These are phyloP conservation scores for Mycena alexandri DNA, from an alignment of 768 basidiomycete species.

Conservation along the genomic window DNA sequence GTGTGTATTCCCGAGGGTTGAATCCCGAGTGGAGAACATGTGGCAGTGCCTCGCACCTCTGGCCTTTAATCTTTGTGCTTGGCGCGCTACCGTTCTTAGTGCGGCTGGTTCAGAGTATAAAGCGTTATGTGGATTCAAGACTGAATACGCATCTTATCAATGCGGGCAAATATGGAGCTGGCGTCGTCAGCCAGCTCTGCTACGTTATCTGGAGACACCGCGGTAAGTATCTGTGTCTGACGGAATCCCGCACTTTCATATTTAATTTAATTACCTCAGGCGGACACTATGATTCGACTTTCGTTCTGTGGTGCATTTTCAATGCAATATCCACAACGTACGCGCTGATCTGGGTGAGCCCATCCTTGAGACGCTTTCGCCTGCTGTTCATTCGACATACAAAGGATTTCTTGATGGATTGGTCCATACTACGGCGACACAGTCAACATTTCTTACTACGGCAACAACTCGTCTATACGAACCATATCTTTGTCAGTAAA, in stretches of 20 bases:
- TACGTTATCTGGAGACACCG: slow-evolving; percentile 86
- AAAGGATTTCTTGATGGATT: slow-evolving; percentile 91
- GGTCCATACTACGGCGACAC: slow-evolving; percentile 81
- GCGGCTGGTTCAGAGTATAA: slow-evolving; percentile 88
- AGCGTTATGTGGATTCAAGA: slow-evolving; percentile 86
- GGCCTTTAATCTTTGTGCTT: slow-evolving; percentile 75
- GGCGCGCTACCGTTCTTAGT: slow-evolving; percentile 76
- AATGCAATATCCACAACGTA: slow-evolving; percentile 77
- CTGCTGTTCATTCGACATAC: neutral
- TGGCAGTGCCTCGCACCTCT: slow-evolving; percentile 59
- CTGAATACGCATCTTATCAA: slow-evolving; percentile 88
- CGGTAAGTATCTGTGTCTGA: slow-evolving; percentile 50
- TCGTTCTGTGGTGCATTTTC: slow-evolving; percentile 78
- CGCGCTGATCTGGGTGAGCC: slow-evolving; percentile 80
- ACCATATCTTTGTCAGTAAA: slow-evolving; percentile 67
- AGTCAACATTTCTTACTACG: slow-evolving; percentile 74
- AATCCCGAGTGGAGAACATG: slow-evolving; percentile 59
- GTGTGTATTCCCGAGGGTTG: slow-evolving; percentile 74
- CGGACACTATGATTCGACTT: slow-evolving; percentile 56
- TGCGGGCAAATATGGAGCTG: slow-evolving; percentile 85
- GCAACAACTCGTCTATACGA: slow-evolving; percentile 78
- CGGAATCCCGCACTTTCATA: too few relatives aligned
- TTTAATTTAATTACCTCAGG: slow-evolving; percentile 36
- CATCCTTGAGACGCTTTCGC: neutral
- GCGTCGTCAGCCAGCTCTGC: slow-evolving; percentile 72